phyloP scores from a whole-genome alignment of 352 stramenopile species.

The Pythium monospermum region DNA sequence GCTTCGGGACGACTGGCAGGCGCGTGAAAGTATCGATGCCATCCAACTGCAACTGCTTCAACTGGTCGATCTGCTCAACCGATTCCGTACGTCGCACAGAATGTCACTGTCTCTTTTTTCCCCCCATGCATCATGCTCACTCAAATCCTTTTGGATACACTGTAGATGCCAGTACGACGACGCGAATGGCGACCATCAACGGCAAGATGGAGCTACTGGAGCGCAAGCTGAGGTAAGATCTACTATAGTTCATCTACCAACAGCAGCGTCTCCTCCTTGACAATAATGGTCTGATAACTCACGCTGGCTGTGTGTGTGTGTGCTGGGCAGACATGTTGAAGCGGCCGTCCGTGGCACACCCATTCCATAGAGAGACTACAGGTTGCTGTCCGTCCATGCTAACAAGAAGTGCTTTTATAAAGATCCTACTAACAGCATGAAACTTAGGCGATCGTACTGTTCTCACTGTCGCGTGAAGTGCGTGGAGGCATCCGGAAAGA shows the following conservation, averaged over 20 bases:
- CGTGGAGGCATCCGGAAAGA: slow-evolving; percentile 46
- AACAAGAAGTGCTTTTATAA: too few relatives aligned
- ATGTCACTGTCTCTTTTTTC: not conserved
- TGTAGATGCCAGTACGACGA: slow-evolving; percentile 39
- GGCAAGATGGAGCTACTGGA: slow-evolving; percentile 43
- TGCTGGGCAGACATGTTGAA: too few relatives aligned
- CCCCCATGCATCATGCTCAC: too few relatives aligned
- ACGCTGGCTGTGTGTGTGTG: too few relatives aligned
- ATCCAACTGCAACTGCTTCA: slow-evolving; percentile 52
- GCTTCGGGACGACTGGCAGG: slow-evolving; percentile 55
- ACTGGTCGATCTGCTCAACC: slow-evolving; percentile 58
- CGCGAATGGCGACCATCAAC: slow-evolving; percentile 31
- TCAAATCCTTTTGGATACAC: not conserved
- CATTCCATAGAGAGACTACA: too few relatives aligned
- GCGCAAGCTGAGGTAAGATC: slow-evolving; percentile 34
- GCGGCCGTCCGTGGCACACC: too few relatives aligned
- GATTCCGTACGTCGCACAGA: slow-evolving; percentile 34
- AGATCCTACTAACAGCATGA: too few relatives aligned
- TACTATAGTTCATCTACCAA: too few relatives aligned
- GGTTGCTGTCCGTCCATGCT: too few relatives aligned
- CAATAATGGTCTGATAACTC: too few relatives aligned
- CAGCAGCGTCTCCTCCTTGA: too few relatives aligned
- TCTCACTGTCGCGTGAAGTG: slow-evolving; percentile 1
- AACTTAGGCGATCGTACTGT: too few relatives aligned
- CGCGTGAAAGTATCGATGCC: slow-evolving; percentile 33